A percentile compares a stretch with the other conserved stretches of the same genome.
Conservation (phyloP, 2,329 filamentous ascomycete species). For the Pseudogymnoascus sp. region DNA sequence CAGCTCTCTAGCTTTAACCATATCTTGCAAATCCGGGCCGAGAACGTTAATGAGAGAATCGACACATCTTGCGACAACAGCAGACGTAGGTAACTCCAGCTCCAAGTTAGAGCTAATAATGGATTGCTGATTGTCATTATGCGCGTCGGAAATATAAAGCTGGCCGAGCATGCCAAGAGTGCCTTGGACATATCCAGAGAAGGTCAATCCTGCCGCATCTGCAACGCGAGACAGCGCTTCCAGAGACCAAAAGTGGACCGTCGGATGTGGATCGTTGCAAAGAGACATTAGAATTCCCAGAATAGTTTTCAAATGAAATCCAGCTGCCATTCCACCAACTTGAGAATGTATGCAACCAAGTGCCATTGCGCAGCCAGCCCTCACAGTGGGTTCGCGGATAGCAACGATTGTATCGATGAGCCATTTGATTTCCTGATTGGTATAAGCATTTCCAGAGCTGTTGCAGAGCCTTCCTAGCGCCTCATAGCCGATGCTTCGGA, state of each 20-base stretch:
- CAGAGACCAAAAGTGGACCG: constrained; percentile 93
- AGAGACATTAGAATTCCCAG: constrained; percentile 97
- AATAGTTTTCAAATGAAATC: constrained; percentile 93
- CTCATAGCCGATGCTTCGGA: constrained; percentile 79
- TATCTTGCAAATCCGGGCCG: constrained; percentile 89
- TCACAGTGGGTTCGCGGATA: constrained; percentile 86
- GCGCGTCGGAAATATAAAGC: constrained; percentile 83
- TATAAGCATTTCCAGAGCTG: constrained; percentile 76
- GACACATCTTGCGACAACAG: constrained; percentile 78
- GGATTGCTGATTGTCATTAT: constrained; percentile 76
- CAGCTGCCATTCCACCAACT: constrained; percentile 94
- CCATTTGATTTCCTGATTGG: constrained; percentile 81
- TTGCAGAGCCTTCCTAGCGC: constrained; percentile 76
- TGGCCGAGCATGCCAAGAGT: constrained; percentile 92
- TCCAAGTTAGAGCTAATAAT: constrained; percentile 85
- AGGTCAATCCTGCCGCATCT: constrained; percentile 87
- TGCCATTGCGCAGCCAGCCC: constrained; percentile 90
- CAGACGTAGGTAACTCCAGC: constrained; percentile 72
- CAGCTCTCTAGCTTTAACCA: constrained; percentile 83
- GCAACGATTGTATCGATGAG: constrained; percentile 90
- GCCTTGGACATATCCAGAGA: constrained; percentile 82
- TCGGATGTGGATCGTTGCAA: constrained; percentile 88
- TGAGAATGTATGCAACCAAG: constrained; percentile 90
- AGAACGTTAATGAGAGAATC: constrained; percentile 96
- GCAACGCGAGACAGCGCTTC: constrained; percentile 81